phyloP scores from a whole-genome alignment of 2,329 filamentous ascomycete species.

The Colletotrichum agaves region DNA sequence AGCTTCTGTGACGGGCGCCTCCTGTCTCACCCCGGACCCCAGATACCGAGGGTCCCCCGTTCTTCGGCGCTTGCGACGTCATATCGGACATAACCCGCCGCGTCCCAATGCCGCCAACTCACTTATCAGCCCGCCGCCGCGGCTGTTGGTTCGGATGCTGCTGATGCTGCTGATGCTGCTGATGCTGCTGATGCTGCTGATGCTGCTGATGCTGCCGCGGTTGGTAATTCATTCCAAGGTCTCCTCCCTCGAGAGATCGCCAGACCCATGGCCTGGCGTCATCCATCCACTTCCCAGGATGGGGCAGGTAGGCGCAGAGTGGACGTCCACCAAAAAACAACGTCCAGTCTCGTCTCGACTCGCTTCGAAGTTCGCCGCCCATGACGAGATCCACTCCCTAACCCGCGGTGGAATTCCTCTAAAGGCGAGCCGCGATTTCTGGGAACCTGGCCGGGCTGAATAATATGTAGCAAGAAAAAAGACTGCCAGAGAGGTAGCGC shows the following conservation, averaged over 20 bases:
- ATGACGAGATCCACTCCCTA: conserved; percentile 23
- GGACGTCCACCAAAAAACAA: neutral
- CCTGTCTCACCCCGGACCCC: conserved; percentile 10
- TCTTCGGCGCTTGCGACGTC: conserved; percentile 16
- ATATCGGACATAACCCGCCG: neutral
- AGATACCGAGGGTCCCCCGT: conserved; percentile 27
- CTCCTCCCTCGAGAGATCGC: conserved; percentile 5
- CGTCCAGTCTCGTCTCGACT: neutral
- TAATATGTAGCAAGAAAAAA: conserved; percentile 9
- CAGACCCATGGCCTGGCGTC: neutral
- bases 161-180: neutral
- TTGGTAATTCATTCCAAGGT: neutral
- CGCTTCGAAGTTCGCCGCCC: neutral
- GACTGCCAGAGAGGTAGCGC: conserved; percentile 12
- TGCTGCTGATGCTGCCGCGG: too few relatives aligned
- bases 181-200: neutral
- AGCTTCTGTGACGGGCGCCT: conserved; percentile 5
- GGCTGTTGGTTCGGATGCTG: conserved; percentile 3
- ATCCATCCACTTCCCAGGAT: conserved; percentile 1
- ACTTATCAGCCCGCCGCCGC: neutral
- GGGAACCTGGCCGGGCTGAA: conserved; percentile 25
- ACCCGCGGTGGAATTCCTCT: conserved; percentile 1
- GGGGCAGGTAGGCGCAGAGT: neutral
- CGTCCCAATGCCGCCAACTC: neutral
- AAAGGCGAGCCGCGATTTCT: conserved; percentile 12